Percentiles rank a stretch among this genome's conserved stretches.
Conservation (phyloP, 2,329 filamentous ascomycete genomes). For the Alternaria sp. region DNA sequence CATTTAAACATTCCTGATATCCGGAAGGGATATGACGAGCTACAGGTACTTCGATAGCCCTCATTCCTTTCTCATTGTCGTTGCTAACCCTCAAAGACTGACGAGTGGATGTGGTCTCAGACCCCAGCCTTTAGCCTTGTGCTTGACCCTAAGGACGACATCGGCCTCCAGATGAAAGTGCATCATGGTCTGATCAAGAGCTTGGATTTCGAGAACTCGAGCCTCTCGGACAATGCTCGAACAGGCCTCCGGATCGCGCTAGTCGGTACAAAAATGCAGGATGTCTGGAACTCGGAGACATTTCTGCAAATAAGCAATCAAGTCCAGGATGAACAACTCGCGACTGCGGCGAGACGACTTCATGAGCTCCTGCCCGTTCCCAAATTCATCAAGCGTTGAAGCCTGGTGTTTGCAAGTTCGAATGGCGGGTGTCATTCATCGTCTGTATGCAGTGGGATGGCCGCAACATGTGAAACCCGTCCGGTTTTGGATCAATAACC, state of each 20-base stretch:
- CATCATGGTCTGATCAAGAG: conserved; percentile 67
- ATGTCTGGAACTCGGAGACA: conserved; percentile 55
- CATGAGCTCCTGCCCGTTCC: conserved; percentile 37
- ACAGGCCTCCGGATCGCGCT: conserved; percentile 32
- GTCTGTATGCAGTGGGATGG: not conserved
- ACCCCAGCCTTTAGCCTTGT: conserved; percentile 81
- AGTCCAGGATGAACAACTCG: conserved; percentile 24
- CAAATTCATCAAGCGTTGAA: conserved; percentile 20
- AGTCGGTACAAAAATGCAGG: conserved; percentile 58
- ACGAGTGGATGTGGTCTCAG: conserved; percentile 82
- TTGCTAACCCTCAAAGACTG: conserved; percentile 60
- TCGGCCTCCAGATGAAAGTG: conserved; percentile 43
- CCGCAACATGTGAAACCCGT: no score
- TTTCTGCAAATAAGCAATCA: conserved; percentile 31
- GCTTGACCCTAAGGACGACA: conserved; percentile 58
- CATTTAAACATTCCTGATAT: conserved; percentile 64
- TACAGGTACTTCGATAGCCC: conserved; percentile 60
- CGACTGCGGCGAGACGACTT: conserved; percentile 29
- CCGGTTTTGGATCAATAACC: no score
- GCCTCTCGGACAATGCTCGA: conserved; percentile 14
- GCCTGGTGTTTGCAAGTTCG: not conserved
- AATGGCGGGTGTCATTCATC: not conserved
- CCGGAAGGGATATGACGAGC: conserved; percentile 67
- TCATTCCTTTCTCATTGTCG: not conserved
- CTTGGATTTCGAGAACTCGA: conserved; percentile 45